Base-by-base conservation (phyloP, 129 eudicot genomes). In the Saposhnikovia divaricata region DNA sequence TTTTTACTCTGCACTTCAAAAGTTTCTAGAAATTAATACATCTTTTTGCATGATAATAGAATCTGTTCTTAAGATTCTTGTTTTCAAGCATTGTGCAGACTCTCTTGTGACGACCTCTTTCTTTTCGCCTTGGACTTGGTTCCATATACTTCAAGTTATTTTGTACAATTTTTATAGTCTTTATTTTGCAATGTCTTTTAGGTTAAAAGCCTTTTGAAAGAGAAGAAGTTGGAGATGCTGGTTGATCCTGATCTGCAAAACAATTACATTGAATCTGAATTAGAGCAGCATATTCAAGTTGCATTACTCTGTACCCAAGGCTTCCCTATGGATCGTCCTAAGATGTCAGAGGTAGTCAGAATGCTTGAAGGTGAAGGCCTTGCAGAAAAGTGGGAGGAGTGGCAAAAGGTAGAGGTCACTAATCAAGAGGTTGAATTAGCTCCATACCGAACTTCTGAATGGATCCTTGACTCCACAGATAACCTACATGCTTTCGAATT, bases 351-450 rank as follows among this genome's bases (percentile, higher is more conserved):
- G 38, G 97, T 93, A 40, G 97, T 93, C 9, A 84, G 97, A 82
- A 93, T 93, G 98, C 89, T 93, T 40, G 98, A 93, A 85, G 98
- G 98, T 11, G 97, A 93, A 45, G 97, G 97, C 42, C 84, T 93
- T 74, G 97, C 97, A 1, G 96, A 89, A 87, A 88, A 91, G 77
- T 93, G 97, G 98, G 98, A 93, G 55, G 97, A 93, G 80, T 93
- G 97, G 98, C 98, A 93, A 79, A 93, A 90, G 84, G 93, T 88
- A 19, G 98, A 93, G 63, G 83, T 89, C 90, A 85, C 86, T 84
- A 88, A 92, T 15, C 96, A 91, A 76, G 98, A 93, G 28, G 83
- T 84, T 59, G 88, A 82, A 72, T 77, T 82, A n/a, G 27, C 86
- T 14, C 88, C 85, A 71, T 80, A 84, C 74, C 90, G 88, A 43